A percentile compares a stretch with the other conserved stretches of the same genome.
Evolutionary conservation across 805 yeast genomes (phyloP).

Genomic region (Kuraishia floccosa): DNA sequence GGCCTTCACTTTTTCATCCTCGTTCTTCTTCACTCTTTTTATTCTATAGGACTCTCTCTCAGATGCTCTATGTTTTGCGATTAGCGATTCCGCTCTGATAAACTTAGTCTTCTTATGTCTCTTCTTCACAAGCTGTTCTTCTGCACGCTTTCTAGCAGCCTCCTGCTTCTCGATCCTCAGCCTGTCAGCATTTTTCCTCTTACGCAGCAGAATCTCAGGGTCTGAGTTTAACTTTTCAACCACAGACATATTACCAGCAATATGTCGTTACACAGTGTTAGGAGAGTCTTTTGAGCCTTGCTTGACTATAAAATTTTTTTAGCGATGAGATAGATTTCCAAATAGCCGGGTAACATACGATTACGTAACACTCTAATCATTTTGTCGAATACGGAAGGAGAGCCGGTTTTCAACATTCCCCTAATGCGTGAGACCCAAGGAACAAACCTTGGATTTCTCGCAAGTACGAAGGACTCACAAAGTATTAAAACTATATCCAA

Average conservation of each 20-base stretch:
- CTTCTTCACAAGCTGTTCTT: slow-evolving; percentile 31
- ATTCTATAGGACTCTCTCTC: slow-evolving; percentile 61
- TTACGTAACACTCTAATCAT: no score
- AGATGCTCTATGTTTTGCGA: slow-evolving; percentile 52
- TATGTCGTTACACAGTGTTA: not conserved
- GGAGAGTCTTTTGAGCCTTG: not conserved
- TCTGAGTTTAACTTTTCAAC: slow-evolving; percentile 43
- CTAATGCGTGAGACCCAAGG: not conserved
- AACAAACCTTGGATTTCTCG: not conserved
- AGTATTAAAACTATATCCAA: no score
- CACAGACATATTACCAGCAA: slow-evolving; percentile 8
- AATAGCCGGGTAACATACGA: no score
- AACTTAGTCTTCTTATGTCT: slow-evolving; percentile 38
- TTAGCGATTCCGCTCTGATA: slow-evolving; percentile 64
- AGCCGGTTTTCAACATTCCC: no score
- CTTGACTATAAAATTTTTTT: not conserved
- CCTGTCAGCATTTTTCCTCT: slow-evolving; percentile 71
- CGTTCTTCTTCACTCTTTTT: slow-evolving; percentile 46
- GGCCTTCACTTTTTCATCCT: slow-evolving; percentile 18
- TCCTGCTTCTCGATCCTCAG: slow-evolving; percentile 66
- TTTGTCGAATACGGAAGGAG: no score
- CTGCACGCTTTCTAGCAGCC: slow-evolving; percentile 38
- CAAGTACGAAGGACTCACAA: not conserved
- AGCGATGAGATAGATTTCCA: not conserved
- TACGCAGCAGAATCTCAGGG: slow-evolving; percentile 68